Conservation (phyloP, 2,329 filamentous ascomycete genomes). For the Dothistroma septosporum region DNA sequence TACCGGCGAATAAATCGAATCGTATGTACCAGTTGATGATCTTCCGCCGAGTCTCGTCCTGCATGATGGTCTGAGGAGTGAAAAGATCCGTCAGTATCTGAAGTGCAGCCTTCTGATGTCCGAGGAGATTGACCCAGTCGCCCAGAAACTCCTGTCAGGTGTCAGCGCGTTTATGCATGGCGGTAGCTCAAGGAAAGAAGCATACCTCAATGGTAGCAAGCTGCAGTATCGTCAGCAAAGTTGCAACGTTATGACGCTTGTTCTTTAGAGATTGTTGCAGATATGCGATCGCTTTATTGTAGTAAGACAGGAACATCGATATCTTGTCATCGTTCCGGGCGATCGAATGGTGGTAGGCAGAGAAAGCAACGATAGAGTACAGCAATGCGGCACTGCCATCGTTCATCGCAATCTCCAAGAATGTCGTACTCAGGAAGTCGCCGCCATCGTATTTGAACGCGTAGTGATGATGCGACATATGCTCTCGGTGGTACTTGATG, state of each 20-base stretch:
- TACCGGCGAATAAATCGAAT: slow-evolving; percentile 78
- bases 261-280: slow-evolving; percentile 68
- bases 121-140: slow-evolving; percentile 90
- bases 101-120: slow-evolving; percentile 85
- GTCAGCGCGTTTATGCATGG: background rate
- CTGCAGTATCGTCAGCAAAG: slow-evolving; percentile 81
- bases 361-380: slow-evolving; percentile 81
- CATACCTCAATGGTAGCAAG: slow-evolving; percentile 87
- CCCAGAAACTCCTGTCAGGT: slow-evolving; percentile 75
- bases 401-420: slow-evolving; percentile 68
- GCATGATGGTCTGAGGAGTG: slow-evolving; percentile 68
- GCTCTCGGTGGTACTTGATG: slow-evolving; percentile 70
- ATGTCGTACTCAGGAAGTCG: slow-evolving; percentile 67
- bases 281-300: slow-evolving; percentile 79
- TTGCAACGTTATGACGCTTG: slow-evolving; percentile 67
- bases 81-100: slow-evolving; percentile 75
- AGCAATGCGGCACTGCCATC: slow-evolving; percentile 68
- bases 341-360: slow-evolving; percentile 79
- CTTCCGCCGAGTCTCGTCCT: slow-evolving; percentile 65
- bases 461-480: slow-evolving; percentile 79
- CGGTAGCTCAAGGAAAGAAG: background rate
- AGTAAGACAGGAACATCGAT: slow-evolving; percentile 79
- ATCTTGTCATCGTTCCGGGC: slow-evolving; percentile 67
- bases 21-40: slow-evolving; percentile 85
- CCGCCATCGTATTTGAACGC: slow-evolving; percentile 66